phyloP scores from a whole-genome alignment of 1,284 basidiomycete species.

The Cerioporus squamosus region DNA sequence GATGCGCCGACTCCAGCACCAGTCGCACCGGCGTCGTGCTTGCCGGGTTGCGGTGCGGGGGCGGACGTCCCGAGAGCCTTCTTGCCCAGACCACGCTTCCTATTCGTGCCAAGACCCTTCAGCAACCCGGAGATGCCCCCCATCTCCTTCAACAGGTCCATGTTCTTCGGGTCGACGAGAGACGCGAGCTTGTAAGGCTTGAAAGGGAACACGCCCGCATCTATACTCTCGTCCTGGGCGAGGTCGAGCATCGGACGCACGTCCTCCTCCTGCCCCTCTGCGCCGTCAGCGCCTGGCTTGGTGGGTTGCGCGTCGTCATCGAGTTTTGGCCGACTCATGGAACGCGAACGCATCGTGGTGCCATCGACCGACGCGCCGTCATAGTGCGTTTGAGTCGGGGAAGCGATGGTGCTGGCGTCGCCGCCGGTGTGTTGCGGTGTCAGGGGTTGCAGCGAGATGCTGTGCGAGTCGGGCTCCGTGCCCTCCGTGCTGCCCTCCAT shows the following conservation, averaged over 20 bases:
- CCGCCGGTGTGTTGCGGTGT: slow-evolving; percentile 33
- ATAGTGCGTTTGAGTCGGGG: slow-evolving; percentile 44
- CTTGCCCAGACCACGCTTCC: slow-evolving; percentile 55
- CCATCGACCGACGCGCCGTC: slow-evolving; percentile 33
- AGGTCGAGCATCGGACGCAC: slow-evolving; percentile 42
- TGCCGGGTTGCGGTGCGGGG: slow-evolving; percentile 14
- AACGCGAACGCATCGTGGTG: slow-evolving; percentile 30
- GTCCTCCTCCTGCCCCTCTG: slow-evolving; percentile 34
- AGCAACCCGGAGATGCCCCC: slow-evolving; percentile 80
- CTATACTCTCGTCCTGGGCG: slow-evolving; percentile 60
- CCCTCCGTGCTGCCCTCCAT: slow-evolving; percentile 42
- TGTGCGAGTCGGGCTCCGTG: slow-evolving; percentile 42
- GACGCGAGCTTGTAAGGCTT: slow-evolving; percentile 81
- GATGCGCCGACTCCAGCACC: slow-evolving; percentile 34
- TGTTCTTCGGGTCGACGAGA: slow-evolving; percentile 88
- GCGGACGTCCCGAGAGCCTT: slow-evolving; percentile 11
- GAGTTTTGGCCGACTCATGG: slow-evolving; percentile 26
- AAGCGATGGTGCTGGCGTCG: slow-evolving; percentile 34
- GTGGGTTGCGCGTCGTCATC: slow-evolving; percentile 25
- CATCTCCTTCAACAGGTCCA: slow-evolving; percentile 69
- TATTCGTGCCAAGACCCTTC: slow-evolving; percentile 75
- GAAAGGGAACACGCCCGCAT: slow-evolving; percentile 74
- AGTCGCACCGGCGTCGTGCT: slow-evolving; percentile 10
- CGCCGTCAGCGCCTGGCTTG: slow-evolving; percentile 20
- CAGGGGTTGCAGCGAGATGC: slow-evolving; percentile 26